phyloP scores from a whole-genome alignment of 2,329 filamentous ascomycete genomes.

The Myriosclerotinia scirpicola region DNA sequence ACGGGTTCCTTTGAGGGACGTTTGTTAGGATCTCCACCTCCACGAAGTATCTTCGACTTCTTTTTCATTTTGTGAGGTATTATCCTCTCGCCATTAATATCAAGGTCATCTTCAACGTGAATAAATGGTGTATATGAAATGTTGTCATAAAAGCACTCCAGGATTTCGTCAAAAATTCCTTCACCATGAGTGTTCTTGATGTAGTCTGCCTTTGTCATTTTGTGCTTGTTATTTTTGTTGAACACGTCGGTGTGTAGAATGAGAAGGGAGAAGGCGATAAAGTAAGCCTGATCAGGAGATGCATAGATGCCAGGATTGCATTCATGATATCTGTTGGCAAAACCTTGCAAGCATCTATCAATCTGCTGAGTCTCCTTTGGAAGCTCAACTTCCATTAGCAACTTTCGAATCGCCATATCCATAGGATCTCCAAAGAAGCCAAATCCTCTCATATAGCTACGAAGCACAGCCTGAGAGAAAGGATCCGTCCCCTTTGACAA shows the following conservation, averaged over 20 bases:
- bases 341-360: slow-evolving; percentile 88
- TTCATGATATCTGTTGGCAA: slow-evolving; percentile 95
- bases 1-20: slow-evolving; percentile 77
- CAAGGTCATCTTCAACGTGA: slow-evolving; percentile 89
- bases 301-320: slow-evolving; percentile 97
- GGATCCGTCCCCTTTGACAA: slow-evolving; percentile 83
- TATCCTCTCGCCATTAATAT: slow-evolving; percentile 73
- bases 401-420: slow-evolving; percentile 94
- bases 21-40: slow-evolving; percentile 61
- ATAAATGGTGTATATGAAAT: slow-evolving; percentile 98
- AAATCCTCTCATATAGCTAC: slow-evolving; percentile 95
- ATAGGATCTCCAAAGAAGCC: slow-evolving; percentile 95
- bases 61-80: slow-evolving; percentile 70
- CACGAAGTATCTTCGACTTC: slow-evolving; percentile 63
- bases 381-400: slow-evolving; percentile 93
- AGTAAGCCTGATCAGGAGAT: slow-evolving; percentile 92
- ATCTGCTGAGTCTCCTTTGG: slow-evolving; percentile 99
- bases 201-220: slow-evolving; percentile 96
- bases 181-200: slow-evolving; percentile 92
- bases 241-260: slow-evolving; percentile 99
- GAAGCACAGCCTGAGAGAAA: slow-evolving; percentile 79
- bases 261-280: slow-evolving; percentile 93
- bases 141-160: slow-evolving; percentile 98
- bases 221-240: slow-evolving; percentile 99
- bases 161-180: slow-evolving; percentile 87